Percentiles rank a stretch among this genome's conserved stretches.
phyloP scores from a whole-genome alignment of 2,329 filamentous ascomycete genomes.

The Penicillium palitans region DNA sequence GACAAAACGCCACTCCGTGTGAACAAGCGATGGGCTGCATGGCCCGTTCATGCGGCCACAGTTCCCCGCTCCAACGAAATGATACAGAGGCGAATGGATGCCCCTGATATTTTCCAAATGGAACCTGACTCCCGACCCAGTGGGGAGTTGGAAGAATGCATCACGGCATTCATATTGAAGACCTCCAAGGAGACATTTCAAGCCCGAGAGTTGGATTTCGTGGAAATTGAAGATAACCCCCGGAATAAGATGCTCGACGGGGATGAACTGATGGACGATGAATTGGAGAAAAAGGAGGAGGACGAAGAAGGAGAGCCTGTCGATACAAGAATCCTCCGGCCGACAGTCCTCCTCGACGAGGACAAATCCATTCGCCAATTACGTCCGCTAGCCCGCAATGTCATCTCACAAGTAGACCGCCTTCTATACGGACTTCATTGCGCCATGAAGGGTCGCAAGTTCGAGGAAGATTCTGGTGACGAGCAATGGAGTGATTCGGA shows the following conservation, averaged over 20 bases:
- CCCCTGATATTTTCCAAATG: constrained; percentile 54
- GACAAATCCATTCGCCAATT: constrained; percentile 57
- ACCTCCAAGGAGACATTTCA: constrained; percentile 66
- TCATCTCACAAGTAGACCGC: constrained; percentile 68
- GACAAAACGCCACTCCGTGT: constrained; percentile 42
- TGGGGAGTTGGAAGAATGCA: constrained; percentile 65
- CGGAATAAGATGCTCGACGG: constrained; percentile 18
- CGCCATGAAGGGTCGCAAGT: constrained; percentile 56
- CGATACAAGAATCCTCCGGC: constrained; percentile 30
- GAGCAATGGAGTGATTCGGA: constrained; percentile 35
- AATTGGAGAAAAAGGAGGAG: constrained; percentile 6
- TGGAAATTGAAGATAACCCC: constrained; percentile 4
- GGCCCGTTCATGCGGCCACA: constrained; percentile 67
- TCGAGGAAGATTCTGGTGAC: constrained; percentile 28
- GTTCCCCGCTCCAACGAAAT: constrained; percentile 61
- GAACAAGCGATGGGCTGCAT: constrained; percentile 72
- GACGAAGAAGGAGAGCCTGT: constrained; percentile 21
- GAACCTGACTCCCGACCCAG: constrained; percentile 53
- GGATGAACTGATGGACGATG: constrained; percentile 18
- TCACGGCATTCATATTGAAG: constrained; percentile 66
- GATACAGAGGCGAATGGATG: constrained; percentile 52
- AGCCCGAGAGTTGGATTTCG: constrained; percentile 38
- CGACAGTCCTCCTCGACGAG: constrained; percentile 20
- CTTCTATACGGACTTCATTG: constrained; percentile 71
- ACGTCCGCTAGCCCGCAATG: constrained; percentile 67